phyloP scores from a whole-genome alignment of 257 asterid genomes.

The Solanum ossicruentum region DNA sequence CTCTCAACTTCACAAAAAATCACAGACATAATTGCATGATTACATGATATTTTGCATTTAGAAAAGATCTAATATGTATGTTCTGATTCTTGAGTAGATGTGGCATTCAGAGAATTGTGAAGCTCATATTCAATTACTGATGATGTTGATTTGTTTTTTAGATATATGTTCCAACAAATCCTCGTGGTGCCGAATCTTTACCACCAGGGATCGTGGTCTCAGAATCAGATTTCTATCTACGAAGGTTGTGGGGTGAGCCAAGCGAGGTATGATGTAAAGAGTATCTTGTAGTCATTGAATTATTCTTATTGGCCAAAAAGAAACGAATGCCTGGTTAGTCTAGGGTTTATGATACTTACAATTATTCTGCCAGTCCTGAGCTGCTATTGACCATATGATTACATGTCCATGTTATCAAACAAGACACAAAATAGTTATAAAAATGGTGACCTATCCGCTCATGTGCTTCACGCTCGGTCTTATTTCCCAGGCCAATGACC shows the following conservation, averaged over 20 bases:
- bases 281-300: background rate
- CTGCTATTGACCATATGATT: background rate
- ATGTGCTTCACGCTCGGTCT: background rate
- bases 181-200: conserved; percentile 94
- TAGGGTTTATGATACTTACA: background rate
- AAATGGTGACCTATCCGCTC: background rate
- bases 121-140: background rate
- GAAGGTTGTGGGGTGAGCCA: conserved; percentile 99
- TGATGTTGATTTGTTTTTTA: conserved; percentile 10
- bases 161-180: conserved; percentile 92
- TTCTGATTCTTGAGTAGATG: background rate
- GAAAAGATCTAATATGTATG: background rate
- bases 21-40: background rate
- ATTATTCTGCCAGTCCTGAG: background rate
- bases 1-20: background rate
- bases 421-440: background rate
- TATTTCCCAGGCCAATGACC: background rate
- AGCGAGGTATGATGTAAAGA: conserved; percentile 43
- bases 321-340: background rate
- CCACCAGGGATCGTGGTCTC: conserved; percentile 97
- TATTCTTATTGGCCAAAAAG: background rate
- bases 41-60: background rate
- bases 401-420: background rate
- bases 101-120: background rate
- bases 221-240: conserved; percentile 73